Conservation (phyloP, 2,329 filamentous ascomycete genomes). For the Penicillium sp. region DNA sequence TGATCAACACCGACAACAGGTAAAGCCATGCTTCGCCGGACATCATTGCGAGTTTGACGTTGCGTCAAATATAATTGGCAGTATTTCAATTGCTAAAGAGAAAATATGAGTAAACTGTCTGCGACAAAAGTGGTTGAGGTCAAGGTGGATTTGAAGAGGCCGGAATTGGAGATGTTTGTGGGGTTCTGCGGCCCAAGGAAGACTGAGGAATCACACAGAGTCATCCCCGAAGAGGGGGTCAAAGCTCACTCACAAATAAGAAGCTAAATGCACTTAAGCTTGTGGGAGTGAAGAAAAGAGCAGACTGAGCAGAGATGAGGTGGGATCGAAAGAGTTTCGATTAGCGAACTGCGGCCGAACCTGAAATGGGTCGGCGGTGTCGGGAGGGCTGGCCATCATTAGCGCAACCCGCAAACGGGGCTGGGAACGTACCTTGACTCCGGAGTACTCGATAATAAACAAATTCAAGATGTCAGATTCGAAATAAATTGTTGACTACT, state of each 20-base stretch:
- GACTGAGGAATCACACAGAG: constrained; percentile 16
- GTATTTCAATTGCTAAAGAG: constrained; percentile 5
- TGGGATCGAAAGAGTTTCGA: constrained; percentile 5
- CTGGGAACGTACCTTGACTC: neutral
- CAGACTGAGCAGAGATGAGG: constrained; percentile 3
- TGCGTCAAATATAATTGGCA: neutral
- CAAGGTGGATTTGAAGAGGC: constrained; percentile 12
- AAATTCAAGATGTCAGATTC: neutral
- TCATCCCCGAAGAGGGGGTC: neutral
- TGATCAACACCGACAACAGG: constrained; percentile 95
- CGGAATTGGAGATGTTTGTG: constrained; percentile 27
- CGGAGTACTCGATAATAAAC: neutral
- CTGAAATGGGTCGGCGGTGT: constrained; percentile 18
- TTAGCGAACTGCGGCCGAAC: constrained; percentile 17
- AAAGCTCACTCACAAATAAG: constrained; percentile 18
- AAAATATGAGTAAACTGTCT: constrained; percentile 3
- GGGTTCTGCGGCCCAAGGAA: constrained; percentile 17
- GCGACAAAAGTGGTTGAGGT: constrained; percentile 5
- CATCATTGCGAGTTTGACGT: constrained; percentile 56
- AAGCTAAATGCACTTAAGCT: constrained; percentile 6
- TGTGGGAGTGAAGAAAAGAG: constrained; percentile 1
- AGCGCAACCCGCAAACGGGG: constrained; percentile 17
- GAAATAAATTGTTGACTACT: neutral
- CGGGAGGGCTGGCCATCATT: constrained; percentile 14
- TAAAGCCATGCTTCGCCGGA: constrained; percentile 98